Percentiles rank a stretch among this genome's conserved stretches.
Evolutionary conservation across 169 alveolate species (phyloP).

Genomic region (Sarcocystis neurona): DNA sequence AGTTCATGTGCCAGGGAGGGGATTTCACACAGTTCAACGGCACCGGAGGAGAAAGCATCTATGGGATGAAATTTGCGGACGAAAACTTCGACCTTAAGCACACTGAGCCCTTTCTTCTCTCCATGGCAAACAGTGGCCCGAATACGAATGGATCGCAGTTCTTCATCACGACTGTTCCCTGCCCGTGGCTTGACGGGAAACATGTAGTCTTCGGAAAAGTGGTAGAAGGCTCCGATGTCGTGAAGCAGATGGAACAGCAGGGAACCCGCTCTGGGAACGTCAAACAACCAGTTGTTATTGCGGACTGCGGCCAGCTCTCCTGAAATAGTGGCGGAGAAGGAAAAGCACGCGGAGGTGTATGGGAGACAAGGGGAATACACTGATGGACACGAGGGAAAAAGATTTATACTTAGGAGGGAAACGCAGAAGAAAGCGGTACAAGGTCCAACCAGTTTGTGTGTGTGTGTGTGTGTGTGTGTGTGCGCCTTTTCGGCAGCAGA

Average conservation of each 20-base stretch:
- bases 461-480: too few relatives aligned
- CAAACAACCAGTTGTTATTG: constrained; percentile 83
- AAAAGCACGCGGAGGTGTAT: too few relatives aligned
- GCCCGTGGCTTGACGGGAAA: constrained; percentile 97
- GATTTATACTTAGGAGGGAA: too few relatives aligned
- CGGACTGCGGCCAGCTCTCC: constrained; percentile 95
- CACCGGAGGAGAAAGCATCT: constrained; percentile 87
- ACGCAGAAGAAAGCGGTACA: too few relatives aligned
- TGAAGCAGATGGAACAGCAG: constrained; percentile 88
- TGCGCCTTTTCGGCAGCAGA: too few relatives aligned
- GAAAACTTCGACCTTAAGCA: constrained; percentile 93
- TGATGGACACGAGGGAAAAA: too few relatives aligned
- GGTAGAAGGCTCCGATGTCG: constrained; percentile 89
- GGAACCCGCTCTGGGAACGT: constrained; percentile 92
- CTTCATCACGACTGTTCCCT: constrained; percentile 96
- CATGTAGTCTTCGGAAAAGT: constrained; percentile 99
- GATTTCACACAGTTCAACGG: constrained; percentile 96
- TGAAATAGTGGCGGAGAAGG: too few relatives aligned
- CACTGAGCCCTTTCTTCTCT: constrained; percentile 89
- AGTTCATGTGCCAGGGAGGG: constrained; percentile 98
- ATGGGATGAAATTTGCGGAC: constrained; percentile 92
- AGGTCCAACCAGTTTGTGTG: too few relatives aligned
- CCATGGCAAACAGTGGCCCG: constrained; percentile 96
- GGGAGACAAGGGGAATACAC: too few relatives aligned
- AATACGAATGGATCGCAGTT: constrained; percentile 97